Evolutionary conservation across 2,329 filamentous ascomycete species (phyloP).

Genomic region (Diaporthe ampelina): DNA sequence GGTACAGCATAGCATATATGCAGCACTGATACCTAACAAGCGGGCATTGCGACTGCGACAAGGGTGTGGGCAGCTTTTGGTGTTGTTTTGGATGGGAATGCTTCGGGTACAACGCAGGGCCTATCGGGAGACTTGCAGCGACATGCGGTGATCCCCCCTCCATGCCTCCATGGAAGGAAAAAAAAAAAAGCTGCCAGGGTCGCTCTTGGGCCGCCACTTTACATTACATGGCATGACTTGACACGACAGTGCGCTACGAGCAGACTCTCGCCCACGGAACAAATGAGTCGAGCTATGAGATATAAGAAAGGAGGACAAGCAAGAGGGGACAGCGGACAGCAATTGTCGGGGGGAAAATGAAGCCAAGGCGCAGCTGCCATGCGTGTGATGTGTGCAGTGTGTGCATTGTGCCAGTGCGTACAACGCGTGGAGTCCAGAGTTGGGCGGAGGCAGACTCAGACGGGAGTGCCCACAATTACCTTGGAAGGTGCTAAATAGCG

Average conservation of each 20-base stretch:
- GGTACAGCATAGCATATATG: conserved; percentile 1
- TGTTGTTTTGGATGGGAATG: conserved; percentile 33
- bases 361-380: not conserved
- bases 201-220: conserved; percentile 25
- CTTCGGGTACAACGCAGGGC: conserved; percentile 26
- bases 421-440: conserved; percentile 9
- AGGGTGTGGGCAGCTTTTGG: conserved; percentile 12
- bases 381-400: not conserved
- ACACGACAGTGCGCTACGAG: conserved; percentile 20
- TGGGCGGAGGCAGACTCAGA: conserved; percentile 12
- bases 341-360: not conserved
- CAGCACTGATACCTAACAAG: conserved; percentile 19
- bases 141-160: conserved; percentile 28
- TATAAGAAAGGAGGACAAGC: not conserved
- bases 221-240: conserved; percentile 31
- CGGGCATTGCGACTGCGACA: conserved; percentile 18
- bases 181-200: conserved; percentile 20
- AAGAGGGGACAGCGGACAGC: not conserved
- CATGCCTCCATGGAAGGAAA: not conserved
- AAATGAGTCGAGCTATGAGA: not conserved
- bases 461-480: conserved; percentile 24
- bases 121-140: conserved; percentile 32
- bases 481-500: conserved; percentile 25
- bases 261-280: conserved; percentile 9
- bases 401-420: not conserved